Base-by-base conservation (phyloP, 2,329 filamentous ascomycete genomes). In the Cladobotryum protrusum region DNA sequence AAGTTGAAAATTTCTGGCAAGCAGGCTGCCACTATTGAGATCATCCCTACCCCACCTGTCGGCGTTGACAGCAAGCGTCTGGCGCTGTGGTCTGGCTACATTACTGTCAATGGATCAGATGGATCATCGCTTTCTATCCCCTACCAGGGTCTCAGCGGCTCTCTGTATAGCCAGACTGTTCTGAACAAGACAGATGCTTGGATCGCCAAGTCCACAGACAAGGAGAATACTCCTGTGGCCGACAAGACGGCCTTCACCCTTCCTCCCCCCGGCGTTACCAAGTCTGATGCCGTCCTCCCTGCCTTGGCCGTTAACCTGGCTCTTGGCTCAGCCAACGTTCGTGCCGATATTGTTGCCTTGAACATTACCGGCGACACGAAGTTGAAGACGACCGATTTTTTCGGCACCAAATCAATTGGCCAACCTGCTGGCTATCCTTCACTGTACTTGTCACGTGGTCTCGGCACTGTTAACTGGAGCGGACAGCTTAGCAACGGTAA, bases 401-500 rank as follows among this genome's bases (percentile, higher is more conserved):
- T 71, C 3, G 74, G 71, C 45, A 62, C 68, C 54, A 68, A 63
- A 54, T 66, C 67, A 9, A 58, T 77, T 12, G 75, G 75, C 5
- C 65, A 72, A 55, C 61, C 73, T n/a, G 60, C 63, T 13, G 64
- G 60, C 18, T 74, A 72, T 44, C 77, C 77, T 0, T 36, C 61
- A 4, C 40, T 70, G 58, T 67, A 56, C 55, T 55, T 52, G 33
- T 50, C 61, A 7, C 63, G 65, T 52, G 59, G 59, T 32, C 5
- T 52, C 5, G 52, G 59, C 50, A 48, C 56, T 5, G 35, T 62
- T 5, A 46, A 50, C 0, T 82, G 75, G 68, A 70, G 75, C 45
- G 78, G 78, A 12, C 63, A 65, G 47, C 62, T 81, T 5, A 64
- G 65, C 0, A 69, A 73, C 9, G 76, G 75, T 13, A 66, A 57